Evolutionary conservation across 129 eudicot genomes (phyloP).

Genomic region (Escallonia herrerae): DNA sequence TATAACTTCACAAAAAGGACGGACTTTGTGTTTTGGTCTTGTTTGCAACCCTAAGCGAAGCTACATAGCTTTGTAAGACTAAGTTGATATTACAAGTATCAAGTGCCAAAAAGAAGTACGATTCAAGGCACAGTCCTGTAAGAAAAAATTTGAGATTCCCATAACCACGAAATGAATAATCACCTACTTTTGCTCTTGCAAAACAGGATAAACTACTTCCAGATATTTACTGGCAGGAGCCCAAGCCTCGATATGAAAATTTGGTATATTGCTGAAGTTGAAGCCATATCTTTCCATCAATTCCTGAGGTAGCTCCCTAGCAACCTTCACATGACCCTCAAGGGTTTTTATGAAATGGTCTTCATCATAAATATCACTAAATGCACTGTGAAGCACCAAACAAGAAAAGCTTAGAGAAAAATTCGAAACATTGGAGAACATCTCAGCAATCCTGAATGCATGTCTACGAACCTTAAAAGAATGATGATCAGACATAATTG

Average conservation of each 20-base stretch:
- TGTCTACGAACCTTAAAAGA: too few species aligned
- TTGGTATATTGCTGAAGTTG: constrained; percentile 59
- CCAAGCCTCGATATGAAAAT: constrained; percentile 73
- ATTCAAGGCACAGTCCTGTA: too few species aligned
- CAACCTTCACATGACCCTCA: constrained; percentile 46
- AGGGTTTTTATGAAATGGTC: constrained; percentile 67
- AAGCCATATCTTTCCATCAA: constrained; percentile 53
- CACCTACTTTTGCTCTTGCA: constrained; percentile 54
- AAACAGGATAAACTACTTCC: constrained; percentile 65
- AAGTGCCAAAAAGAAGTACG: too few species aligned
- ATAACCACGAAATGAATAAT: not conserved
- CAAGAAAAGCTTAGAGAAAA: not conserved
- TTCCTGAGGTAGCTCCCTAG: constrained; percentile 51
- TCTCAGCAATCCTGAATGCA: not conserved
- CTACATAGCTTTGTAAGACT: too few species aligned
- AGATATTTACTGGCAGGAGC: constrained; percentile 60
- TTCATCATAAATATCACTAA: constrained; percentile 84
- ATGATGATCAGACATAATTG: too few species aligned
- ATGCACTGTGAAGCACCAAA: constrained; percentile 47
- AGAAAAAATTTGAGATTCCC: too few species aligned
- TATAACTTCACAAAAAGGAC: too few species aligned
- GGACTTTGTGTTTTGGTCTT: too few species aligned
- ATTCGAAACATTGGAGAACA: not conserved
- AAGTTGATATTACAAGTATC: too few species aligned
- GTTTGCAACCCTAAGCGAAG: too few species aligned